These are phyloP conservation scores for Leishmania major DNA, from an alignment of 208 protist species.

Conservation along the genomic window DNA sequence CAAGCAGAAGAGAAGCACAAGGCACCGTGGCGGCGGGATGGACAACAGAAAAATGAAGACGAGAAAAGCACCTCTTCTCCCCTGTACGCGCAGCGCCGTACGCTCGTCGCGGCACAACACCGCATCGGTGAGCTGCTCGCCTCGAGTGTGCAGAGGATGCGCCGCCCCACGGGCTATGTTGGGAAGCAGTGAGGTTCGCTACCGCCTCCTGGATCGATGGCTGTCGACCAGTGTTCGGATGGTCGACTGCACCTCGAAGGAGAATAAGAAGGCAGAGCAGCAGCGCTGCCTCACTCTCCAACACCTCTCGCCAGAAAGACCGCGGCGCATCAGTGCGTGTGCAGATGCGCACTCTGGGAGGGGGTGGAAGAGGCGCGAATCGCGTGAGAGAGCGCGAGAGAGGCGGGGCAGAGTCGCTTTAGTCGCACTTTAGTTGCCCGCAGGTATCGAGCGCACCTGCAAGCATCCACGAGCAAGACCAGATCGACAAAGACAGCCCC, in stretches of 20 bases:
- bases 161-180: neutral
- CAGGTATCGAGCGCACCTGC: neutral
- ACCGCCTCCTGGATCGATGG: neutral
- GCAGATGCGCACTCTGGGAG: neutral
- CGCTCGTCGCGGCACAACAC: neutral
- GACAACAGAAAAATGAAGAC: neutral
- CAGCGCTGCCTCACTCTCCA: neutral
- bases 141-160: neutral
- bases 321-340: neutral
- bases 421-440: neutral
- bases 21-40: neutral
- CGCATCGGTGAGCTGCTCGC: neutral
- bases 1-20: neutral
- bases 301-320: neutral
- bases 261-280: neutral
- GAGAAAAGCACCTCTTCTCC: neutral
- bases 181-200: neutral
- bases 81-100: neutral
- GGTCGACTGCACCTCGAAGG: neutral
- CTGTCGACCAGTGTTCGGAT: neutral
- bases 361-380: neutral
- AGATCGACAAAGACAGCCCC: too few relatives aligned
- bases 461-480: neutral
- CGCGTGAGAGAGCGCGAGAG: neutral
- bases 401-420: neutral